phyloP scores from a whole-genome alignment of 192 early-diverging fungal genomes.

The Hyaloraphidium curvatum region DNA sequence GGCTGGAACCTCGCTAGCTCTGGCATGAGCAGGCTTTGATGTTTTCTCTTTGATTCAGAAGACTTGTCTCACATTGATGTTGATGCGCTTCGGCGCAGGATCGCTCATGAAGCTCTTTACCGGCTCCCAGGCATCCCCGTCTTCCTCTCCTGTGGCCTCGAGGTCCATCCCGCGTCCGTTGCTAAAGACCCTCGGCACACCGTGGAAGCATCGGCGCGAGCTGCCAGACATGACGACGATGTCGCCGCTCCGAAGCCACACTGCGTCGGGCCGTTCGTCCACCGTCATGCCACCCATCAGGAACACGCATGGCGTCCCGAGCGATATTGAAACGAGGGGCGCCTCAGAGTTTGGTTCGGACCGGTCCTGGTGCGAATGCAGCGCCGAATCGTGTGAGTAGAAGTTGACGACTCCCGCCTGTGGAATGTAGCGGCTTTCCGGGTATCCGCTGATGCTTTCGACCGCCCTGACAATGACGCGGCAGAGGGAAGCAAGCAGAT shows the following conservation, averaged over 20 bases:
- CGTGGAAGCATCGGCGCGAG: slow-evolving; percentile 59
- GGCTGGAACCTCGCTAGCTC: too few species aligned
- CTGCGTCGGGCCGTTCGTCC: slow-evolving; percentile 43
- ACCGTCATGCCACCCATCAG: slow-evolving; percentile 56
- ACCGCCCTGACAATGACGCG: slow-evolving; percentile 43
- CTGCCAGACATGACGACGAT: slow-evolving; percentile 70
- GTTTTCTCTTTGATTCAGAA: too few species aligned
- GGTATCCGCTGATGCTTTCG: slow-evolving; percentile 17
- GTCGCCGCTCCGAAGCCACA: slow-evolving; percentile 72
- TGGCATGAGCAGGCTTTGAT: too few species aligned
- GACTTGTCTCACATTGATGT: too few species aligned
- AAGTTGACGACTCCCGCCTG: slow-evolving; percentile 92
- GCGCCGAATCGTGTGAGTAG: slow-evolving; percentile 57
- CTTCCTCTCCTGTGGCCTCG: too few species aligned
- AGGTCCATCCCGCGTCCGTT: too few species aligned
- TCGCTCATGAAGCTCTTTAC: too few species aligned
- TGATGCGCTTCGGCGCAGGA: too few species aligned
- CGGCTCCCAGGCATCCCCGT: too few species aligned
- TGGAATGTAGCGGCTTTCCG: slow-evolving; percentile 22
- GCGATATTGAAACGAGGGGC: slow-evolving; percentile 59
- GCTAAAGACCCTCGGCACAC: slow-evolving; percentile 17
- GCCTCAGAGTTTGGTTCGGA: slow-evolving; percentile 72
- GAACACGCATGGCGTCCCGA: slow-evolving; percentile 59
- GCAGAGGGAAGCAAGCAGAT: slow-evolving; percentile 34
- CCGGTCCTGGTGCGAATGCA: slow-evolving; percentile 85